Percentiles rank a stretch among this genome's conserved stretches.
Evolutionary conservation across 495 filamentous ascomycete species (phyloP).

Genomic region (Staphylotrichum tortipilum): DNA sequence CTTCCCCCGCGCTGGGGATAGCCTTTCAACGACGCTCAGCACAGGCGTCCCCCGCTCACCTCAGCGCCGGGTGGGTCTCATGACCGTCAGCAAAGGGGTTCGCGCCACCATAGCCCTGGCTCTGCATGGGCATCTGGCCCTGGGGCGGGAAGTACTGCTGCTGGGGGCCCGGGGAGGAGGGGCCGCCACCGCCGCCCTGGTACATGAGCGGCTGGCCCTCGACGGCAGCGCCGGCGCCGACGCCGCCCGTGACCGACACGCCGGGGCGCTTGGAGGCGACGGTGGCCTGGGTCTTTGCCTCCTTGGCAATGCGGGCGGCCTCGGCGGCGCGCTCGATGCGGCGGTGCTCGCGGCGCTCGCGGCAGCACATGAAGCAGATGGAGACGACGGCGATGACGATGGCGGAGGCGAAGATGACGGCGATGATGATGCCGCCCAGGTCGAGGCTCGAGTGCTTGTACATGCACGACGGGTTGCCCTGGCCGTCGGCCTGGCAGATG

Average conservation of each 20-base stretch:
- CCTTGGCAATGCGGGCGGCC: slow-evolving; percentile 30
- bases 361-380: slow-evolving; percentile 35
- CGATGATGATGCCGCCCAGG: slow-evolving; percentile 33
- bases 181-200: neutral
- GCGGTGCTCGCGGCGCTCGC: slow-evolving; percentile 27
- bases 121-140: neutral
- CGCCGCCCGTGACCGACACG: slow-evolving; percentile 57
- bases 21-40: no score
- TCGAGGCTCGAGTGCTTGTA: slow-evolving; percentile 27
- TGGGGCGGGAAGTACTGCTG: neutral
- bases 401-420: slow-evolving; percentile 31
- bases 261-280: slow-evolving; percentile 24
- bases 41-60: neutral
- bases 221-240: slow-evolving; percentile 58
- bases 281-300: slow-evolving; percentile 20
- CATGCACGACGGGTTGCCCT: slow-evolving; percentile 37
- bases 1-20: no score
- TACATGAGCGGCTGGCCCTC: slow-evolving; percentile 28
- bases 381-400: slow-evolving; percentile 21
- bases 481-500: slow-evolving; percentile 31
- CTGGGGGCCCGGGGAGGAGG: neutral
- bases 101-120: slow-evolving; percentile 4
- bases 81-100: slow-evolving; percentile 20
- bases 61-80: slow-evolving; percentile 11
- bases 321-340: slow-evolving; percentile 25